Evolutionary conservation across 2,329 filamentous ascomycete species (phyloP), one percentile per base, ranked within the genome.

Genomic region (Hymenoscyphus scutula): DNA sequence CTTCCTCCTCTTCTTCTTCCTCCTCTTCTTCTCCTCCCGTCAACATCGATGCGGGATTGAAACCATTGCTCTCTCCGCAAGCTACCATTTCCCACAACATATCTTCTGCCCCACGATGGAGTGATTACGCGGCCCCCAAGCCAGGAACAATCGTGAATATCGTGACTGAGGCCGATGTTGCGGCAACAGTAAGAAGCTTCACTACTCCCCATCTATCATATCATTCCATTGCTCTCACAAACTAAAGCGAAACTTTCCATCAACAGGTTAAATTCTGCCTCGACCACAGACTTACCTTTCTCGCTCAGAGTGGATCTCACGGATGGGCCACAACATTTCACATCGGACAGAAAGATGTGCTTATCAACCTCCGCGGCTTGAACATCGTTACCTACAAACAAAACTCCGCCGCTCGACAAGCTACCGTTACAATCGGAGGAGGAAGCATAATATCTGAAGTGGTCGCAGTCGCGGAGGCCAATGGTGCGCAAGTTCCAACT

Each of bases 251-350:
- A 53, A 13, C 29, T 54, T 8, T 32, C 51, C 5, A 11, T 1
- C 3, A n/a, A 48, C 10, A 64, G 62, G 48, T 64, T 10, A 58
- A 61, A 64, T 64, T 25, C 45, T 59, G 58, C 13, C 48, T 17
- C 34, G 29, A 17, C 17, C 15, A 53, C 48, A 53, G 54, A 23
- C 63, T 66, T n/a, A 27, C 56, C 8, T 63, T 65, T 23, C 41
- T 63, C 15, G 65, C 65, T 2, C 61, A 63, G 17, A 41, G 19
- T n/a, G 63, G 65, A 30, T 59, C 53, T 15, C 51, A 65, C 17
- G 65, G 56, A 6, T 63, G 59, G 51, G 23, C 27, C 7, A 37
- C 13, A 11, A 56, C 56, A 8, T 59, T 59, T 27, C 25, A 37
- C 5, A 34, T 67, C 13, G 23, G 32, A 17, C 27, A 54, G n/a